Base-by-base conservation (phyloP, 768 basidiomycete genomes). In the Lactarius trivialis region DNA sequence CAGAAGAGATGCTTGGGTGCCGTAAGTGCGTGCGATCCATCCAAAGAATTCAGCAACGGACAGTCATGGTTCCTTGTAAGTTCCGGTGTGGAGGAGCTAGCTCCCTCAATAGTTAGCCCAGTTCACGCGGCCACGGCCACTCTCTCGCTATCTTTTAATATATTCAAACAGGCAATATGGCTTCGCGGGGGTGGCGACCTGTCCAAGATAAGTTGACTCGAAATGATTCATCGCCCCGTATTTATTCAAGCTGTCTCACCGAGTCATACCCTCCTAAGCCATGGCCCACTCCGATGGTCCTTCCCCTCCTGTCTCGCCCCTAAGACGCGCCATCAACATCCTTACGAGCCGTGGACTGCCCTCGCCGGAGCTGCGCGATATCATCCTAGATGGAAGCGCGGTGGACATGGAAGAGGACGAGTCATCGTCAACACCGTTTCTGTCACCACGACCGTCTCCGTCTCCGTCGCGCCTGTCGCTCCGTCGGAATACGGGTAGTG, bases 281-380 rank as follows among this genome's bases (percentile, higher is more conserved):
- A 64, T 64, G 63, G 24, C 24, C 14, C 37, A 12, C 49, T 14
- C 48, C 8, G 2, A 41, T 41, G 53, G 4, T 5, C 54, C 49
- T 12, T 41, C 58, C 19, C 37, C 54, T 43, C n/a, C 54, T 14
- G 12, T 36, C 17, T 63, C 54, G 15, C 58, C 63, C 32, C 60
- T 70, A 33, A 65, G 53, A 53, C 67, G 66, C 11, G 70, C 69
- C 6, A 36, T 59, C 54, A 63, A 63, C 32, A 17, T 70, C 58
- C 50, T 66, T 28, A 70, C 70, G 9, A 58, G 49, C 30, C 66
- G 63, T 7, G 66, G 70, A 7, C 43, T 60, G 33, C 64, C 58
- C 2, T 58, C 67, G 32, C 60, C 60, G 0, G 65, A 63, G 58
- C 24, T 55, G 32, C 49, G 12, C 36, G 49, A 49, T 9, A 26